Percentiles rank a stretch among this genome's conserved stretches.
phyloP scores from a whole-genome alignment of 306 rosid species.

The Erythrophleum fordii region DNA sequence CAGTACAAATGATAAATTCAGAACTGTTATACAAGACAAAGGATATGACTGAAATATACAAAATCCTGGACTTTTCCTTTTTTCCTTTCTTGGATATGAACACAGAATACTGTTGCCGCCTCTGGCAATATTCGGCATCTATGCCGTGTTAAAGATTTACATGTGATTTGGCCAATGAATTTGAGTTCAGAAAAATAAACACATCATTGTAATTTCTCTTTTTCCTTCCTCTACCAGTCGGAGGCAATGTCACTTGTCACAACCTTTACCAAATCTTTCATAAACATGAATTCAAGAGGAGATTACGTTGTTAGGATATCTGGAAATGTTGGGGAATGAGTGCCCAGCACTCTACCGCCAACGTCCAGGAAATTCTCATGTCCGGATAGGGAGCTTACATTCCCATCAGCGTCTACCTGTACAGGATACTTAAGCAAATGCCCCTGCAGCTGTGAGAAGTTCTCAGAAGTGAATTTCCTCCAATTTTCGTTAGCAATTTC shows the following conservation, averaged over 20 bases:
- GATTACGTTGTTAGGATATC: slow-evolving; percentile 76
- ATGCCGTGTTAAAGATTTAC: slow-evolving; percentile 25
- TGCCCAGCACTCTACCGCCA: slow-evolving; percentile 79
- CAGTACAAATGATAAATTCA: not conserved
- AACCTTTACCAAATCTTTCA: slow-evolving; percentile 6
- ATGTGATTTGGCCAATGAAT: slow-evolving; percentile 28
- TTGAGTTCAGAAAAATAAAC: slow-evolving; percentile 33
- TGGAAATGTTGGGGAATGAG: slow-evolving; percentile 59
- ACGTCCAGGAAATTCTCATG: slow-evolving; percentile 80
- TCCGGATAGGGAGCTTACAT: slow-evolving; percentile 51
- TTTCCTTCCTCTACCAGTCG: not conserved
- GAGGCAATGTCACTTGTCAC: slow-evolving; percentile 19
- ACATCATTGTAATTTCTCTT: slow-evolving; percentile 1
- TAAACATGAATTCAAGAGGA: slow-evolving; percentile 23
- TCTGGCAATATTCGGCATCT: not conserved
- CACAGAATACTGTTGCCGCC: not conserved
- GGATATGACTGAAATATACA: not conserved
- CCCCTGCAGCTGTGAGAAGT: slow-evolving; percentile 61
- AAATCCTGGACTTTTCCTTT: not conserved
- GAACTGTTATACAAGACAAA: not conserved
- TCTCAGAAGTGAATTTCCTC: slow-evolving; percentile 51
- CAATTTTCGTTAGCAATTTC: slow-evolving; percentile 70
- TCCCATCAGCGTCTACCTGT: slow-evolving; percentile 62
- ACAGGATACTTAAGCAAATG: slow-evolving; percentile 87
- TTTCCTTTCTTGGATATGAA: not conserved